Conservation (phyloP, 176 grass and related monocot species). For the Cenchrus americanus region DNA sequence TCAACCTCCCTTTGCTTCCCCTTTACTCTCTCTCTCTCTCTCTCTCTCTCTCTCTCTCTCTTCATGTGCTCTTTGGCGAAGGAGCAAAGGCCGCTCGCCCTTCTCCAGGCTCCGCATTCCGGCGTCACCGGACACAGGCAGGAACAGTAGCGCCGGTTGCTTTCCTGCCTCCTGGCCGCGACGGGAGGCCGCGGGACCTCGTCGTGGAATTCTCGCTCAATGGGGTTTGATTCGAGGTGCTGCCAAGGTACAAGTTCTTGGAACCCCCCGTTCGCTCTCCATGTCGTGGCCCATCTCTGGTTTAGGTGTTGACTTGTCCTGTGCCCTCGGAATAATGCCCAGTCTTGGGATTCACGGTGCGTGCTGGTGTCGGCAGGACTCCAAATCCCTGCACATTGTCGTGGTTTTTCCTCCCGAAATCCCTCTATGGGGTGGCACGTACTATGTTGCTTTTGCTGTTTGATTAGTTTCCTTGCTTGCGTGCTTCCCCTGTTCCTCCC, state of each 20-base stretch:
- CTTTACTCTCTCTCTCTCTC: conserved; percentile 54
- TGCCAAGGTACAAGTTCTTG: conserved; percentile 33
- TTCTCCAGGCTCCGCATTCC: conserved; percentile 40
- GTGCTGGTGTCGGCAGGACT: conserved; percentile 1
- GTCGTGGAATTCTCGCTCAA: conserved; percentile 30
- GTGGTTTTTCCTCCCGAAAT: neutral
- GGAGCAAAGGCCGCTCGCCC: conserved; percentile 48
- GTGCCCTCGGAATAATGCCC: conserved; percentile 25
- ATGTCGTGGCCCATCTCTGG: conserved; percentile 8
- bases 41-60: conserved; percentile 39
- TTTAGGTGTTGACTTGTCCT: conserved; percentile 27
- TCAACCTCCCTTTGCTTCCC: conserved; percentile 39
- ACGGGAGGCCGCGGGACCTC: neutral
- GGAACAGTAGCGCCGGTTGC: neutral
- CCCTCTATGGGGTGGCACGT: neutral
- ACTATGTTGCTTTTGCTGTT: conserved; percentile 24
- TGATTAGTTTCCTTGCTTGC: conserved; percentile 33
- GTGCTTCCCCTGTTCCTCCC: neutral
- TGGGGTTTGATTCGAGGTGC: conserved; percentile 41
- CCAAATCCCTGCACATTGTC: conserved; percentile 41
- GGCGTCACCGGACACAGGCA: conserved; percentile 38
- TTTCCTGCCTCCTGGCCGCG: conserved; percentile 6
- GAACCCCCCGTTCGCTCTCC: neutral
- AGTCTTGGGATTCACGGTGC: conserved; percentile 11
- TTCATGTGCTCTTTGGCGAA: conserved; percentile 43